A percentile compares a stretch with the other conserved stretches of the same genome.
phyloP scores from a whole-genome alignment of 2,329 filamentous ascomycete genomes.

The Cladosporium sp. region DNA sequence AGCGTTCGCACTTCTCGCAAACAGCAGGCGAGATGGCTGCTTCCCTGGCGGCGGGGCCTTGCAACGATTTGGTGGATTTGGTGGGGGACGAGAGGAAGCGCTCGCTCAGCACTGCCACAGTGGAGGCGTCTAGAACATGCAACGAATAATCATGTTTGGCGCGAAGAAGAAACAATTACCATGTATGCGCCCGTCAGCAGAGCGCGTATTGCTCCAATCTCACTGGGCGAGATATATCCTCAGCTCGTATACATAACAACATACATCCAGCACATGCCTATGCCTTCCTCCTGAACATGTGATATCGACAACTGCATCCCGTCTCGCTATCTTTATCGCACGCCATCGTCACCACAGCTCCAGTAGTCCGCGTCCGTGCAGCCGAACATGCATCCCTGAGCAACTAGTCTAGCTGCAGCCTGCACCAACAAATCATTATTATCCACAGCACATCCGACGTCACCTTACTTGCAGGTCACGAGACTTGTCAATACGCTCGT shows the following conservation, averaged over 20 bases:
- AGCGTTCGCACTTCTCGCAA: neutral
- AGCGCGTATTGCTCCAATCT: neutral
- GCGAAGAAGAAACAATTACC: neutral
- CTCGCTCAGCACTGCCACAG: neutral
- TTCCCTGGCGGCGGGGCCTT: neutral
- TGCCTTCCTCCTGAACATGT: neutral
- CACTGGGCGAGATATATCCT: neutral
- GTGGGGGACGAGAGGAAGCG: neutral
- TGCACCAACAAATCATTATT: neutral
- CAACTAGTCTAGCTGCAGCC: neutral
- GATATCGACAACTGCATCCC: neutral
- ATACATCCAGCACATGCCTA: neutral
- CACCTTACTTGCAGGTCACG: constrained; percentile 2
- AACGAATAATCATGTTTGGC: neutral
- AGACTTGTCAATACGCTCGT: neutral
- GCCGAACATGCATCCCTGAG: constrained; percentile 1
- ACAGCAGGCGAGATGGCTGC: neutral
- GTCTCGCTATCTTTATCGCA: neutral
- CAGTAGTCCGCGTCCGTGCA: neutral
- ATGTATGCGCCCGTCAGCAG: neutral
- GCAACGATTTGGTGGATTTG: neutral
- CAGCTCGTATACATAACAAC: neutral
- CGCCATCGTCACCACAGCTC: constrained; percentile 1
- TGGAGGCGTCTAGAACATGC: neutral
- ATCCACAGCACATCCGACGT: constrained; percentile 7